Evolutionary conservation across 352 stramenopile species (phyloP).

Genomic region (Pythium aphanidermatum): DNA sequence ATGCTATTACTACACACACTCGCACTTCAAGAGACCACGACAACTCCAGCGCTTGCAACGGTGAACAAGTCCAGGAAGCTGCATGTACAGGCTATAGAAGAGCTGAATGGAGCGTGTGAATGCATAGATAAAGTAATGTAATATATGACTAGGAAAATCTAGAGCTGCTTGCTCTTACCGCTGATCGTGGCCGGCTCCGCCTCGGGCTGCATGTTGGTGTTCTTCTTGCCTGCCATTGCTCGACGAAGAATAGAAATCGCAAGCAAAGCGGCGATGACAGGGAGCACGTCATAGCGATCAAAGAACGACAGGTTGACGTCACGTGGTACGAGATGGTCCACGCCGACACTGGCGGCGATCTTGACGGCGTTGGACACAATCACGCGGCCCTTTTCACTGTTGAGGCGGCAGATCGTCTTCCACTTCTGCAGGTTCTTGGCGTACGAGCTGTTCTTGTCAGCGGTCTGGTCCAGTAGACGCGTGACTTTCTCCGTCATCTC

Average conservation of each 20-base stretch:
- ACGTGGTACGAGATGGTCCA: conserved; percentile 17
- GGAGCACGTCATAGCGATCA: conserved; percentile 12
- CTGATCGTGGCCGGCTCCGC: too few relatives aligned
- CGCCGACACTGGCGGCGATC: conserved; percentile 17
- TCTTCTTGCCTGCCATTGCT: neutral
- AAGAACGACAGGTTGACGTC: conserved; percentile 17
- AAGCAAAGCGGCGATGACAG: conserved; percentile 5
- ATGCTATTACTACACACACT: too few relatives aligned
- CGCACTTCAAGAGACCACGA: too few relatives aligned
- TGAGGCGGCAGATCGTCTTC: conserved; percentile 21
- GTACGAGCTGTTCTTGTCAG: conserved; percentile 7
- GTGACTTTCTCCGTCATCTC: conserved; percentile 16
- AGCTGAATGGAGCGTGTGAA: too few relatives aligned
- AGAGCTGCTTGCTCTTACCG: too few relatives aligned
- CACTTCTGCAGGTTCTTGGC: conserved; percentile 14
- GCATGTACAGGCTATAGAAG: too few relatives aligned
- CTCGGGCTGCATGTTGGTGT: too few relatives aligned
- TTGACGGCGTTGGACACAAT: conserved; percentile 18
- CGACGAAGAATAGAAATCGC: conserved; percentile 5
- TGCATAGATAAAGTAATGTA: too few relatives aligned
- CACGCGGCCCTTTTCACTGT: conserved; percentile 15
- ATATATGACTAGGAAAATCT: too few relatives aligned
- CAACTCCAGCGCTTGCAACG: too few relatives aligned
- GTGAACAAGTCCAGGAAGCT: too few relatives aligned
- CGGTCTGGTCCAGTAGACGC: conserved; percentile 11